Evolutionary conservation across 352 stramenopile genomes (phyloP).

Genomic region (Blastocystis hominis): DNA sequence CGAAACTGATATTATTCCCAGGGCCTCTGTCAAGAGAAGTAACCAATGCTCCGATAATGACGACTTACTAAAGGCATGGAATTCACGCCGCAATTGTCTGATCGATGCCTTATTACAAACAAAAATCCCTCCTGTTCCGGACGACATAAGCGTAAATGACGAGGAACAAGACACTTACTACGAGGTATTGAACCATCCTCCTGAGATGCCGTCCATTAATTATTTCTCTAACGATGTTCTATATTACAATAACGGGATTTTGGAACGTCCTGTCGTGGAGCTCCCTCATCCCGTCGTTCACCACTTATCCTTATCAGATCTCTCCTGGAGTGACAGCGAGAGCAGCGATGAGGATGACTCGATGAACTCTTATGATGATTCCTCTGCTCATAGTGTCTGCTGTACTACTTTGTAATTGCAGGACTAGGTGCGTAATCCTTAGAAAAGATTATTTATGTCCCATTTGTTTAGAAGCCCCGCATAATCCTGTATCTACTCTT

Average conservation of each 20-base stretch:
- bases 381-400: background rate
- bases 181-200: background rate
- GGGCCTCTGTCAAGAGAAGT: background rate
- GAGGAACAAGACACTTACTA: background rate
- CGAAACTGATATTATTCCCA: background rate
- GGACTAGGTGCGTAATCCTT: background rate
- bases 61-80: background rate
- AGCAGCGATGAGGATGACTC: background rate
- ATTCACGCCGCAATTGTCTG: background rate
- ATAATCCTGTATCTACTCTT: constrained; percentile 42
- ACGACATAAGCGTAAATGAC: too few relatives aligned
- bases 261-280: background rate
- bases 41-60: background rate
- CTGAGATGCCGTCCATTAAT: background rate
- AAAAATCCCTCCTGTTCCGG: background rate
- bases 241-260: constrained; percentile 17
- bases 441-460: constrained; percentile 38
- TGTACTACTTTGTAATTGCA: constrained; percentile 2
- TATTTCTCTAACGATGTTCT: constrained; percentile 49
- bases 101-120: constrained; percentile 26
- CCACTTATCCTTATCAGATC: background rate
- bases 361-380: background rate
- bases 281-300: background rate
- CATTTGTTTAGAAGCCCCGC: background rate
- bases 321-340: background rate